phyloP scores from a whole-genome alignment of 495 filamentous ascomycete species.

The Talaromyces proteolyticus region DNA sequence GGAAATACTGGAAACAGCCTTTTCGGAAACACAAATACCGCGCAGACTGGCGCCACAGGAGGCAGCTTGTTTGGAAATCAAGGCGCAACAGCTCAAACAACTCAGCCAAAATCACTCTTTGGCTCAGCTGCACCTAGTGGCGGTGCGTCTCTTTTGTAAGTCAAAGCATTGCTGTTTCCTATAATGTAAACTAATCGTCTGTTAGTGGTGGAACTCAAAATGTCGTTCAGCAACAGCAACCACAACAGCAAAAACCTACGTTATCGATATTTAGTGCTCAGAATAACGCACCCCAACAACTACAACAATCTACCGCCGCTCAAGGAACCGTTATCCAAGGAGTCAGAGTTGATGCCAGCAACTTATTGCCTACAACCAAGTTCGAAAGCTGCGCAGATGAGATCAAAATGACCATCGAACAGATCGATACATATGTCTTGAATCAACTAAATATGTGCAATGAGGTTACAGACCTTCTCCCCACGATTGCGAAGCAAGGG shows the following conservation, averaged over 20 bases:
- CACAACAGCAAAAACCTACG: conserved; percentile 32
- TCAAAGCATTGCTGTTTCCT: conserved; percentile 1
- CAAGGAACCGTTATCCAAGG: conserved; percentile 47
- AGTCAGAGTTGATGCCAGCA: conserved; percentile 68
- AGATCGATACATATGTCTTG: conserved; percentile 67
- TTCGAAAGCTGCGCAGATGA: conserved; percentile 83
- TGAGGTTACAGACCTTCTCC: conserved; percentile 38
- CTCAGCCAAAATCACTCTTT: conserved; percentile 32
- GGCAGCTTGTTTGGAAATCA: conserved; percentile 21
- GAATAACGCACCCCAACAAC: conserved; percentile 31
- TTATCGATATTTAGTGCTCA: conserved; percentile 34
- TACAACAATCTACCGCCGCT: conserved; percentile 40
- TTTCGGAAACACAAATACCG: conserved; percentile 21
- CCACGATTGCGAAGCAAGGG: conserved; percentile 58
- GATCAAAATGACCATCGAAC: conserved; percentile 69
- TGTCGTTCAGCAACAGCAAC: conserved; percentile 25
- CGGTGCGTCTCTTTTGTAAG: conserved; percentile 47
- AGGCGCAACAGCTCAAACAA: conserved; percentile 29
- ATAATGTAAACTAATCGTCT: conserved; percentile 8
- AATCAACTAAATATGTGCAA: conserved; percentile 56
- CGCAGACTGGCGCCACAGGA: conserved; percentile 10
- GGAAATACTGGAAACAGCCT: conserved; percentile 27
- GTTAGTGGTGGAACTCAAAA: conserved; percentile 19
- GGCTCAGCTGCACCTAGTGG: conserved; percentile 20
- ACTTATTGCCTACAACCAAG: conserved; percentile 78